phyloP scores from a whole-genome alignment of 2,329 filamentous ascomycete genomes.

The Emmonsiellopsis sp. region DNA sequence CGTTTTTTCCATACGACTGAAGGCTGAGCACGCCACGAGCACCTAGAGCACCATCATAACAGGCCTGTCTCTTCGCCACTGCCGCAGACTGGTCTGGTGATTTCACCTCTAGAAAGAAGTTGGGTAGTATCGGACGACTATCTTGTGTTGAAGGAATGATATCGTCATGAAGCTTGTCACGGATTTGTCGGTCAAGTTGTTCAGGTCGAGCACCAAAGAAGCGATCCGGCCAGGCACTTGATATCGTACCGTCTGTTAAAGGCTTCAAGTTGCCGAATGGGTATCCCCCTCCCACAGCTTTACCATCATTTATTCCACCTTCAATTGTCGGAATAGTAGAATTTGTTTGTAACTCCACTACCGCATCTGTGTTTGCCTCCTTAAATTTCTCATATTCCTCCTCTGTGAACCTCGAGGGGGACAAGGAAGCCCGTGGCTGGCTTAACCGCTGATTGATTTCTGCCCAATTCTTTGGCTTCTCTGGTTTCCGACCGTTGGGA shows the following conservation, averaged over 20 bases:
- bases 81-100: constrained; percentile 22
- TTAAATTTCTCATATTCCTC: constrained; percentile 22
- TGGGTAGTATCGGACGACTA: constrained; percentile 26
- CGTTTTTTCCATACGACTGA: constrained; percentile 26
- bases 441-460: constrained; percentile 20
- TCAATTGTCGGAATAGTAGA: constrained; percentile 23
- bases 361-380: constrained; percentile 18
- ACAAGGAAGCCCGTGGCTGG: constrained; percentile 26
- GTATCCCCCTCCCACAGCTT: constrained; percentile 16
- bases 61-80: constrained; percentile 26
- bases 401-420: constrained; percentile 25
- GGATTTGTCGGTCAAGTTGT: neutral
- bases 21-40: constrained; percentile 30
- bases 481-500: constrained; percentile 14
- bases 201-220: neutral
- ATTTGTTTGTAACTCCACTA: constrained; percentile 26
- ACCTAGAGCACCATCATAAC: constrained; percentile 30
- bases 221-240: constrained; percentile 4
- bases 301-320: constrained; percentile 12
- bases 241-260: constrained; percentile 21
- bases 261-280: constrained; percentile 28
- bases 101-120: constrained; percentile 37
- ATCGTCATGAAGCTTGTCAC: neutral
- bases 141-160: constrained; percentile 1
- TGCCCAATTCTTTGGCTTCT: constrained; percentile 22